phyloP scores from a whole-genome alignment of 192 early-diverging fungal species.

The Rhizoclosmatium sp. region DNA sequence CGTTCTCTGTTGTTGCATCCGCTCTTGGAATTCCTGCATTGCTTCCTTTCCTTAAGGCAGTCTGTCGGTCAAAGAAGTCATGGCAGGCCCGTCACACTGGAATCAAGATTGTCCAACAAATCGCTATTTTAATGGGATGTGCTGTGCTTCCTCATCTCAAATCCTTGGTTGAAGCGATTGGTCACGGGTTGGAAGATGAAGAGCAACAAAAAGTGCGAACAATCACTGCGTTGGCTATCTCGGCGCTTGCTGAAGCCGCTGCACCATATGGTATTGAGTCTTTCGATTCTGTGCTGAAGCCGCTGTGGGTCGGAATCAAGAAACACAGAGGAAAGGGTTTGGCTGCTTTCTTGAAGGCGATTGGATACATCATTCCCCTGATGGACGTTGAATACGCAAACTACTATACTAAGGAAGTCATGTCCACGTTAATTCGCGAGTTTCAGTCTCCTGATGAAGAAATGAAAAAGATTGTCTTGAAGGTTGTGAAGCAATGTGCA shows the following conservation, averaged over 20 bases:
- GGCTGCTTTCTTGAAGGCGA: slow-evolving; percentile 98
- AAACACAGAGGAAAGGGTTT: slow-evolving; percentile 95
- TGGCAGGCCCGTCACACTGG: slow-evolving; percentile 99
- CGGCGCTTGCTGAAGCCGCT: slow-evolving; percentile 95
- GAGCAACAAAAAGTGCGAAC: slow-evolving; percentile 93
- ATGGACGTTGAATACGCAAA: slow-evolving; percentile 97
- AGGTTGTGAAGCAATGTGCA: slow-evolving; percentile 96
- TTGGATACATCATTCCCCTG: slow-evolving; percentile 96
- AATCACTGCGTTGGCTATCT: slow-evolving; percentile 91
- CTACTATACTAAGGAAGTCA: slow-evolving; percentile 92
- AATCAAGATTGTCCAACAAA: slow-evolving; percentile 97
- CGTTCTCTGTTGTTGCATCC: slow-evolving; percentile 96
- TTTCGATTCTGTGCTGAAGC: slow-evolving; percentile 89
- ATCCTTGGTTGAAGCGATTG: slow-evolving; percentile 90
- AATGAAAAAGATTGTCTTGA: slow-evolving; percentile 98
- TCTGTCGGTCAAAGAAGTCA: slow-evolving; percentile 92
- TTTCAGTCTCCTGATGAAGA: slow-evolving; percentile 98
- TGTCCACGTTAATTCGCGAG: slow-evolving; percentile 91
- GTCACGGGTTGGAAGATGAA: slow-evolving; percentile 91
- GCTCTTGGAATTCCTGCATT: slow-evolving; percentile 93
- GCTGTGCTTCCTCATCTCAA: slow-evolving; percentile 95
- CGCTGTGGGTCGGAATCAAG: slow-evolving; percentile 92
- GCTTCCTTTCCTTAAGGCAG: slow-evolving; percentile 94
- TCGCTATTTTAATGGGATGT: slow-evolving; percentile 92
- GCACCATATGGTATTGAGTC: slow-evolving; percentile 99